These are phyloP conservation scores for Alternaria novae-zelandiae DNA, from an alignment of 2,329 filamentous ascomycete genomes.

Conservation along the genomic window DNA sequence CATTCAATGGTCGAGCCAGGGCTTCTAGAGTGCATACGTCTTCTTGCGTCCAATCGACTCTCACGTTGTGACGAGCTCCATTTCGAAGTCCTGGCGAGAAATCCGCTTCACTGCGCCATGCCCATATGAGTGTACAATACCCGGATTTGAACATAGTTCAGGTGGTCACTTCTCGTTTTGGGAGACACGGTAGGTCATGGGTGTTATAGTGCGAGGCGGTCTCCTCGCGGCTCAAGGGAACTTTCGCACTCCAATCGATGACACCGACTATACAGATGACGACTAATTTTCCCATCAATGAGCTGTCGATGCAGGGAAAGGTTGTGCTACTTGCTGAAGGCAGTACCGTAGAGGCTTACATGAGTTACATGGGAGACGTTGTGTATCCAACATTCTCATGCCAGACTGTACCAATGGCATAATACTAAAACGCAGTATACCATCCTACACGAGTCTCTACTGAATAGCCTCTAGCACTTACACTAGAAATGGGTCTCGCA, in stretches of 20 bases:
- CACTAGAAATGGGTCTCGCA: neutral
- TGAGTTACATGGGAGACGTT: neutral
- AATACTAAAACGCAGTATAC: neutral
- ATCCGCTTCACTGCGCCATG: conserved; percentile 2
- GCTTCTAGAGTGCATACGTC: conserved; percentile 14
- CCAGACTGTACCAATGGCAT: neutral
- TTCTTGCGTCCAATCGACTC: conserved; percentile 12
- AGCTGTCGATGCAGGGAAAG: neutral
- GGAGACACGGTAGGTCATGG: conserved; percentile 19
- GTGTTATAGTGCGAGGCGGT: conserved; percentile 20
- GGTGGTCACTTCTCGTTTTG: conserved; percentile 13
- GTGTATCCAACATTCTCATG: neutral
- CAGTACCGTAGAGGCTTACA: neutral
- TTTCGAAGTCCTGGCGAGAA: neutral
- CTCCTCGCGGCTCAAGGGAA: conserved; percentile 37
- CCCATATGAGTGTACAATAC: conserved; percentile 12
- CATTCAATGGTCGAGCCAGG: conserved; percentile 12
- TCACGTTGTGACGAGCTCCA: neutral
- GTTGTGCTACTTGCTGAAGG: neutral
- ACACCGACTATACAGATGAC: neutral
- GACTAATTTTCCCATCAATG: conserved; percentile 7
- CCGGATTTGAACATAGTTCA: conserved; percentile 13
- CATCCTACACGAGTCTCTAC: neutral
- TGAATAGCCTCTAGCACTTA: neutral
- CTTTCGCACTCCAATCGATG: conserved; percentile 14